phyloP scores from a whole-genome alignment of 306 rosid species.

The Cicer judaicum region DNA sequence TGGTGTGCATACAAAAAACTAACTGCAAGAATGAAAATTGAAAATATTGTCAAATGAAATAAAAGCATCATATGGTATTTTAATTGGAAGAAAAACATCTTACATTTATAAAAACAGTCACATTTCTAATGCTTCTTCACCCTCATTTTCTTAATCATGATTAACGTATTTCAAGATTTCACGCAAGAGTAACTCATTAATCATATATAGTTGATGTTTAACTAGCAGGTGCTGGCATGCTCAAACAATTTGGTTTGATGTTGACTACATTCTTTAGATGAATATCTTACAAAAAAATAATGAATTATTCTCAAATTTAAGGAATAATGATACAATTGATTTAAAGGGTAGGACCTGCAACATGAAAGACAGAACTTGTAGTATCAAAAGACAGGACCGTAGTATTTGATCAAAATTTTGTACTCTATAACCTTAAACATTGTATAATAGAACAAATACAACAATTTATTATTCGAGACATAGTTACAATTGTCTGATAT shows the following conservation, averaged over 20 bases:
- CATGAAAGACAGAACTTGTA: too few relatives aligned
- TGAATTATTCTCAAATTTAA: too few relatives aligned
- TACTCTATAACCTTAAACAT: too few relatives aligned
- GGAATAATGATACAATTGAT: background rate
- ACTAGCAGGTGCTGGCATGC: background rate
- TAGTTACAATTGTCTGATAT: too few relatives aligned
- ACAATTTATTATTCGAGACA: too few relatives aligned
- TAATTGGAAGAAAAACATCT: background rate
- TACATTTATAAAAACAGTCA: background rate
- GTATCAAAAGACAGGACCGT: background rate
- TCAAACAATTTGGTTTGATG: too few relatives aligned
- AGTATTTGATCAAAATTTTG: too few relatives aligned
- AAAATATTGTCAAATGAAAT: slow-evolving; percentile 43
- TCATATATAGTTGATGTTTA: background rate
- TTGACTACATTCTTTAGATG: too few relatives aligned
- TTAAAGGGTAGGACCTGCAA: too few relatives aligned
- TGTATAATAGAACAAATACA: too few relatives aligned
- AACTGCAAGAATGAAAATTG: slow-evolving; percentile 56
- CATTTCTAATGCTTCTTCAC: background rate
- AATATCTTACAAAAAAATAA: too few relatives aligned
- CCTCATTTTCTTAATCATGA: background rate
- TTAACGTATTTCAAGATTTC: background rate
- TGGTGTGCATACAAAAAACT: slow-evolving; percentile 74
- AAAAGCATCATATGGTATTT: background rate
- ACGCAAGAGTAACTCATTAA: slow-evolving; percentile 32